A percentile compares a stretch with the other conserved stretches of the same genome.
Conservation (phyloP, 2,329 filamentous ascomycete species). For the Apiospora koreana region DNA sequence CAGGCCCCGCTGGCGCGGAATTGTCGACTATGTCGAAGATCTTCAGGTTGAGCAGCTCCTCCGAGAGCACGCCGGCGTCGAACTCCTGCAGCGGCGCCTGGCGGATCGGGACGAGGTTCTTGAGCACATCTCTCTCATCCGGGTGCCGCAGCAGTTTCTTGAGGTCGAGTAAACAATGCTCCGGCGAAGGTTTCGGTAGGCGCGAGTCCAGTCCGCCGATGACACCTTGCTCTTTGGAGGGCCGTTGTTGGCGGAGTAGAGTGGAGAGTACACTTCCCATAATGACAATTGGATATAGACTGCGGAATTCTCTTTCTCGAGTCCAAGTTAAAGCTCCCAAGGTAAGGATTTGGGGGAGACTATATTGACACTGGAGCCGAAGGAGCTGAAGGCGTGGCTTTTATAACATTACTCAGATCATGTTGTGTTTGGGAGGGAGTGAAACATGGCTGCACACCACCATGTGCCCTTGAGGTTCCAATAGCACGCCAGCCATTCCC, state of each 20-base stretch:
- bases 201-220: conserved; percentile 6
- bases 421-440: not conserved
- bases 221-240: not conserved
- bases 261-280: conserved; percentile 6
- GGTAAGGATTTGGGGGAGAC: not conserved
- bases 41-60: conserved; percentile 31
- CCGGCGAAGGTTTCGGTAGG: conserved; percentile 7
- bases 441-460: not conserved
- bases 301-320: not conserved
- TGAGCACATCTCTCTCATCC: conserved; percentile 8
- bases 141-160: conserved; percentile 12
- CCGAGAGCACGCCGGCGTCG: conserved; percentile 36
- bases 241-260: not conserved
- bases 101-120: conserved; percentile 17
- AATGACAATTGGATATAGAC: not conserved
- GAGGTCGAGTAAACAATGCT: not conserved
- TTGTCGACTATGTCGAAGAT: conserved; percentile 22
- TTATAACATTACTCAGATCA: not conserved
- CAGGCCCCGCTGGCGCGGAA: not conserved
- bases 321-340: not conserved
- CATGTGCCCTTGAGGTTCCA: not conserved
- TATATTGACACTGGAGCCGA: no score
- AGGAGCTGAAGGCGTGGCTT: not conserved
- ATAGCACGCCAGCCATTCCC: not conserved
- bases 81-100: conserved; percentile 33